phyloP scores from a whole-genome alignment of 2,329 filamentous ascomycete species.

The Stagonosporopsis cucurbitacearum region DNA sequence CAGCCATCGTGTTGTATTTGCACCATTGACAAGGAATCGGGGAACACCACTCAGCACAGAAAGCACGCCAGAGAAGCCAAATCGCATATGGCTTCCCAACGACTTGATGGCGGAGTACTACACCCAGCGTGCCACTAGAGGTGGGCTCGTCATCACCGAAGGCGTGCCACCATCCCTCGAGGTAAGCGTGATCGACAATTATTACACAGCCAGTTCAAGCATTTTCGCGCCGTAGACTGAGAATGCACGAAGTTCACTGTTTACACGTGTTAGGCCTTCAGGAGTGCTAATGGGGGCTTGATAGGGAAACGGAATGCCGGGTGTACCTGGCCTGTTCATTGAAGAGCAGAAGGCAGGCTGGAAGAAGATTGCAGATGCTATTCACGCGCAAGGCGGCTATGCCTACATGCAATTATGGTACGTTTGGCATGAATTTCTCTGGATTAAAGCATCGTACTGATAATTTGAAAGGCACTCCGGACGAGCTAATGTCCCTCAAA shows the following conservation, averaged over 20 bases:
- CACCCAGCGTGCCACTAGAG: slow-evolving; percentile 57
- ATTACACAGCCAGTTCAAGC: background rate
- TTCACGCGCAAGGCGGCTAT: slow-evolving; percentile 56
- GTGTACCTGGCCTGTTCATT: slow-evolving; percentile 37
- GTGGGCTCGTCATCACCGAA: slow-evolving; percentile 65
- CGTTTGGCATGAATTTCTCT: background rate
- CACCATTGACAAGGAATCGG: slow-evolving; percentile 48
- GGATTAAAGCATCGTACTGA: background rate
- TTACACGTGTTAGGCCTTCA: background rate
- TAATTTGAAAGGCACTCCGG: slow-evolving; percentile 49
- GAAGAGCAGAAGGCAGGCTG: slow-evolving; percentile 54
- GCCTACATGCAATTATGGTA: slow-evolving; percentile 53
- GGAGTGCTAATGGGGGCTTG: slow-evolving; percentile 16
- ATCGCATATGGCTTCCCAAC: slow-evolving; percentile 57
- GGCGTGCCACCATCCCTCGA: slow-evolving; percentile 58
- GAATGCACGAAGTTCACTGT: background rate
- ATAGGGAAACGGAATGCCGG: slow-evolving; percentile 41
- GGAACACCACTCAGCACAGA: slow-evolving; percentile 53
- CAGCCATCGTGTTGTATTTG: slow-evolving; percentile 43
- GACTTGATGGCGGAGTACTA: slow-evolving; percentile 57
- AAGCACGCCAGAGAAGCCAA: slow-evolving; percentile 52
- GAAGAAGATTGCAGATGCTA: slow-evolving; percentile 56
- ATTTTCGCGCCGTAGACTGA: background rate
- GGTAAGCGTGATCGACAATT: slow-evolving; percentile 31
- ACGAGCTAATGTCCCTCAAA: slow-evolving; percentile 49